Base-by-base conservation (phyloP, 2,329 filamentous ascomycete genomes). In the Trichoderma sp. region DNA sequence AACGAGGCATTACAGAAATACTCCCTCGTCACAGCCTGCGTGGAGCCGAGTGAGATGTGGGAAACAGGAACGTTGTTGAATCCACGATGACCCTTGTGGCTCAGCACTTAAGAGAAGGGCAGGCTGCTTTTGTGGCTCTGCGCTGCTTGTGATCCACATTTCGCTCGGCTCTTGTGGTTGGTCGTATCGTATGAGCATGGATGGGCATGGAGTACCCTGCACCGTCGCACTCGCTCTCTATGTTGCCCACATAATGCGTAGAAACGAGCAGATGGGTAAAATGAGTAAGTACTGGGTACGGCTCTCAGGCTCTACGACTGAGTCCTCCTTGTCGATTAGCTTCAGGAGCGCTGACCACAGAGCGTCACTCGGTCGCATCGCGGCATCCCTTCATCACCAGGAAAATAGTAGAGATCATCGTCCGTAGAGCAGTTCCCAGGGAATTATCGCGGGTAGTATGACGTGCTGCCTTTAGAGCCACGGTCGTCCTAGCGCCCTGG, bases 21-120 rank as follows among this genome's bases (percentile, higher is more conserved):
- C 29, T 73, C 29, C 69, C 60, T 38, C 24, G 59, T 63, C 69
- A 64, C 29, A 63, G 41, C 29, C 69, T 53, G 38, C 60, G 60
- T 64, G 60, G 29, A 72, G 29, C 21, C 41, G 60, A 35, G 38
- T 63, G 69, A 72, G 69, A 72, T 64, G 38, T 35, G 69, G 27
- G 29, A 65, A 53, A 53, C 33, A 73, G 41, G 7, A 45, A 29
- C 27, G 60, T 16, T 38, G 38, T 56, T 27, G 69, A 73, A 18
- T 24, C 29, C 41, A 63, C 69, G 29, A 65, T 73, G 60, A 27
- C 41, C 69, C 59, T 64, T 73, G 69, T 73, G 69, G 69, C 69
- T 73, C 41, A 73, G 69, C 69, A 65, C 38, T 29, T 41, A 29
- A 38, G 33, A 38, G 59, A 72, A 62, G n/a, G 41, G 60, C 31